Evolutionary conservation across 257 asterid genomes (phyloP), one percentile per base, ranked within the genome.

Genomic region (Osmanthus fragrans): DNA sequence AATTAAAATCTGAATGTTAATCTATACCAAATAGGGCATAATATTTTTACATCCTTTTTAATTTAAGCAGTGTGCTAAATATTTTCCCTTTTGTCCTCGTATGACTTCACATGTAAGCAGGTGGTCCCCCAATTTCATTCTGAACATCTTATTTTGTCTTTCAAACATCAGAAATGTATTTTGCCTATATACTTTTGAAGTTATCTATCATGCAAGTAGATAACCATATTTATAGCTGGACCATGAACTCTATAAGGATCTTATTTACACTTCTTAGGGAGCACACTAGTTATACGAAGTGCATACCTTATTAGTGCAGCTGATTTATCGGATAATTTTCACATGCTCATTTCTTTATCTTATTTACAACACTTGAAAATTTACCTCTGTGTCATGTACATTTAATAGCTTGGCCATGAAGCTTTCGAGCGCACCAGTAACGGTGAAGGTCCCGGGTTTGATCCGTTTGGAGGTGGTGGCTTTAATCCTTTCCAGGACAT

Each of bases 331-430:
- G 23, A 60, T 25, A 58, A 5, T n/a, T n/a, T n/a, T n/a, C 66
- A n/a, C 29, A 21, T 25, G n/a, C 15, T 60, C 33, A 11, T 18
- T 58, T n/a, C 21, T 32, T 72, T 6, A 12, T 12, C 34, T 72
- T 42, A 11, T 25, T 25, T 21, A 40, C 7, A 18, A 49, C 23
- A 1, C 13, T 73, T 45, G 25, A 19, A 39, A 51, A 54, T 3
- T 30, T 73, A 33, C 64, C 23, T 25, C 15, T 18, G 73, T 80
- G 75, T 65, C 74, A 63, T 80, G 29, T 76, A 51, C 39, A 40
- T 73, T 54, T 73, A 60, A 54, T 84, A 93, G 98, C 70, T 90
- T 82, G 98, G 98, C 37, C 98, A 90, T 80, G 95, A 93, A 73
- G 91, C 88, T 76, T 93, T 88, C 75, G 94, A 90, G 74, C 81